Base-by-base conservation (phyloP, 495 filamentous ascomycete species). In the Cetradonia linearis region DNA sequence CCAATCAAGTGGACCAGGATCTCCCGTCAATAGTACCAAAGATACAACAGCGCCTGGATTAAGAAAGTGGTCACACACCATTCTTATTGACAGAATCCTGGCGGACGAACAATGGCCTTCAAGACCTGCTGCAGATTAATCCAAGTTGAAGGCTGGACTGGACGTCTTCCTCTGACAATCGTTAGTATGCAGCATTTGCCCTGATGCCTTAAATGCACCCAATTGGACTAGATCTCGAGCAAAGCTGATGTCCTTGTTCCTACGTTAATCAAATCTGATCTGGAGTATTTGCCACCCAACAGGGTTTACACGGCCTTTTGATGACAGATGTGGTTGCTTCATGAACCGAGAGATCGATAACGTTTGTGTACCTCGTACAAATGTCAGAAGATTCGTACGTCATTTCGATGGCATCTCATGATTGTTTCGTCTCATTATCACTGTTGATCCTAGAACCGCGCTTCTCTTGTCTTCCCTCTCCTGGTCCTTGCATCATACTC, bases 401-500 rank as follows among this genome's bases (percentile, higher is more conserved):
- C 30, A 13, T 54, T 54, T 14, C 11, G 6, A 10, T 34, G 50
- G 10, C 50, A 34, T 20, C 20, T n/a, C 1, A 54, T 13, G 9
- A 13, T 46, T 46, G 42, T 11, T 8, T 2, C 50, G 5, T 54
- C 23, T 34, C 18, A 28, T 20, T 54, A n/a, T n/a, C n/a, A n/a
- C n/a, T 25, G 33, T 30, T 36, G 30, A n/a, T 11, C 30, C 64
- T 58, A 70, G 20, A 61, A 76, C 25, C 72, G 73, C 49, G 74
- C 71, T 62, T 79, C 79, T 67, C 72, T 81, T 13, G 80, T 75
- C 61, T 68, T 73, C 11, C 81, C 83, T 63, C 76, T 70, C 59
- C 78, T 79, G 49, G 75, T 78, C 44, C 81, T 71, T 25, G 88
- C 65, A 74, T 87, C 86, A 71, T 90, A 95, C 74, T 96, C 92